A percentile compares a stretch with the other conserved stretches of the same genome.
These are phyloP conservation scores for Trebouxia gelatinosa DNA, from an alignment of 163 green algal species.

Conservation along the genomic window DNA sequence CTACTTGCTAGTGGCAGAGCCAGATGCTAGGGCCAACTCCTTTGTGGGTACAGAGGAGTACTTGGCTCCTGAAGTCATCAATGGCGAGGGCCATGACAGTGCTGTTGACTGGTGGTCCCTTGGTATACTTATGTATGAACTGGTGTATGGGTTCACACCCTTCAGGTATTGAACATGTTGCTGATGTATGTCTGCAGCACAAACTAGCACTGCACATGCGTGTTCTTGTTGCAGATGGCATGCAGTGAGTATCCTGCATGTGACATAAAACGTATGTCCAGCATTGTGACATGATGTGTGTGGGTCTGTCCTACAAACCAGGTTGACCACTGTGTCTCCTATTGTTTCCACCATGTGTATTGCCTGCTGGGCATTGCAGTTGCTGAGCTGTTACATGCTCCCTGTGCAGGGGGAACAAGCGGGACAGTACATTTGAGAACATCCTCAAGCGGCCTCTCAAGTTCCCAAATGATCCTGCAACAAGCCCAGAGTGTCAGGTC, in stretches of 20 bases:
- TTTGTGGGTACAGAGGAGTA: conserved; percentile 98
- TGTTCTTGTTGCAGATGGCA: not conserved
- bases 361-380: not conserved
- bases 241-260: too few relatives aligned
- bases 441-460: conserved; percentile 66
- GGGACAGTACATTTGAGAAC: conserved; percentile 91
- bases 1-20: conserved; percentile 70
- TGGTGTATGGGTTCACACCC: conserved; percentile 86
- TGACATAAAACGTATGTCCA: too few relatives aligned
- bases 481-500: conserved; percentile 40
- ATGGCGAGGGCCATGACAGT: conserved; percentile 72
- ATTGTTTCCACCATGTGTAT: not conserved
- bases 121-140: conserved; percentile 91
- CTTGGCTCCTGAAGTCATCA: conserved; percentile 92
- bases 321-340: not conserved
- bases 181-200: not conserved
- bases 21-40: conserved; percentile 79
- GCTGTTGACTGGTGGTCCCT: conserved; percentile 92
- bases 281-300: not conserved
- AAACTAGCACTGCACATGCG: not conserved
- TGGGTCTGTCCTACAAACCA: not conserved
- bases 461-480: conserved; percentile 47
- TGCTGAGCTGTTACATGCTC: not conserved
- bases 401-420: conserved; percentile 43
- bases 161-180: conserved; percentile 58